Base-by-base conservation (phyloP, 2,329 filamentous ascomycete genomes). In the Penicillium sp. region DNA sequence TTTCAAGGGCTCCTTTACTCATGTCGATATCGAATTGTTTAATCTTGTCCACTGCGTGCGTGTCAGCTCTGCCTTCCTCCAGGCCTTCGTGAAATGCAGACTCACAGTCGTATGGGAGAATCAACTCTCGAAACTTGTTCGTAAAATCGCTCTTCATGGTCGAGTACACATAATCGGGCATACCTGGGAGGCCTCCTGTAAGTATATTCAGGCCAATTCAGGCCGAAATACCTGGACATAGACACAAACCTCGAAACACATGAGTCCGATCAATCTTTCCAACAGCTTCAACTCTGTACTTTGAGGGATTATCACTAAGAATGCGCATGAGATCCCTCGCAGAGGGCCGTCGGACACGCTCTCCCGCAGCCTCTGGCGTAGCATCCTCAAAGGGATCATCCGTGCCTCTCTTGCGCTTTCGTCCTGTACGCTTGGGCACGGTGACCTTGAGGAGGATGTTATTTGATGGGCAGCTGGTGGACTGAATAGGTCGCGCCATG, bases 361-460 rank as follows among this genome's bases (percentile, higher is more conserved):
- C 55, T 35, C 56, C 36, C 44, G 60, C 68, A 2, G 71, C 49
- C 16, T 76, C 62, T 13, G 78, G 69, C 5, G 75, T 37, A 52
- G 80, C 76, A 3, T 81, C 81, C 41, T 81, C 76, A 70, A 87
- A 94, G 0, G 89, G 87, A 4, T 82, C 88, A 56, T 87, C 73
- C 5, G 86, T 87, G n/a, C 91, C 92, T 66, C 88, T 83, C 78
- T 93, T 96, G 59, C 93, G 85, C 76, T 90, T 96, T 60, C 92
- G 85, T 3, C 93, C 93, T 2, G 92, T 97, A 56, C 91, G 83
- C 74, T 88, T 95, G 0, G 95, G 94, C 1, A 98, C 86, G 0
- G 89, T 92, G 56, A 99, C 83, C 73, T 92, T 93, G 54, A 99
- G 81, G 19, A 98, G 82, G 19, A 98, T 79, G 70, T 97, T 96